Evolutionary conservation across 148 eudicot species (phyloP).

Genomic region (Nyssa sinensis): DNA sequence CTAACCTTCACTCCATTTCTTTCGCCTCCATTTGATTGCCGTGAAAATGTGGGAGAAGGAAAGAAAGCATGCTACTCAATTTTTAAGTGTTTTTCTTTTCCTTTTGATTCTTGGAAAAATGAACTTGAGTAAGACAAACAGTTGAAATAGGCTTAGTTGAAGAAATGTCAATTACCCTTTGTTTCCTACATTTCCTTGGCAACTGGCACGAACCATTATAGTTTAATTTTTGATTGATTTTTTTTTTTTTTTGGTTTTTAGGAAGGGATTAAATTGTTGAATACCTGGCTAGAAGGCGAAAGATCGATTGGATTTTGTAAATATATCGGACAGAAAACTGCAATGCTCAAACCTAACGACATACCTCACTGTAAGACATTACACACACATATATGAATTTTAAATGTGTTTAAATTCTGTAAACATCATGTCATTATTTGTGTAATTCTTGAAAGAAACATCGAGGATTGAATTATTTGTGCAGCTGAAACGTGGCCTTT

Average conservation of each 20-base stretch:
- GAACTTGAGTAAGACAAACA: not conserved
- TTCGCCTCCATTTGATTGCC: not conserved
- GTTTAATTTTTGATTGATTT: not conserved
- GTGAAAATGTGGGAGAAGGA: conserved; percentile 9
- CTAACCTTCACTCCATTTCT: not conserved
- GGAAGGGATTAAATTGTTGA: conserved; percentile 90
- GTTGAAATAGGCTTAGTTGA: not conserved
- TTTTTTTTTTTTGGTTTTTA: conserved; percentile 19
- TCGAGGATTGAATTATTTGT: conserved; percentile 6
- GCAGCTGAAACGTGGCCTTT: conserved; percentile 97
- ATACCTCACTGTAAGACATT: conserved; percentile 85
- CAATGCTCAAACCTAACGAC: conserved; percentile 54
- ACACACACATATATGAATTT: not conserved
- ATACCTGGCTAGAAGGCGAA: conserved; percentile 85
- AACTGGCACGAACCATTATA: not conserved
- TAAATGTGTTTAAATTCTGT: not conserved
- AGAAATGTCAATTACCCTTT: not conserved
- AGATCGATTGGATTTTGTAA: conserved; percentile 61
- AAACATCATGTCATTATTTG: not conserved
- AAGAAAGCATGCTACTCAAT: not conserved
- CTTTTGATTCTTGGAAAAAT: not conserved
- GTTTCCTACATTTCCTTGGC: not conserved
- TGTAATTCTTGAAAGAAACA: not conserved
- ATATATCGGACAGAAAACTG: conserved; percentile 57
- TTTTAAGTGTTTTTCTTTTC: not conserved